These are phyloP conservation scores for Vinca minor DNA, from an alignment of 257 asterid species.

Conservation along the genomic window DNA sequence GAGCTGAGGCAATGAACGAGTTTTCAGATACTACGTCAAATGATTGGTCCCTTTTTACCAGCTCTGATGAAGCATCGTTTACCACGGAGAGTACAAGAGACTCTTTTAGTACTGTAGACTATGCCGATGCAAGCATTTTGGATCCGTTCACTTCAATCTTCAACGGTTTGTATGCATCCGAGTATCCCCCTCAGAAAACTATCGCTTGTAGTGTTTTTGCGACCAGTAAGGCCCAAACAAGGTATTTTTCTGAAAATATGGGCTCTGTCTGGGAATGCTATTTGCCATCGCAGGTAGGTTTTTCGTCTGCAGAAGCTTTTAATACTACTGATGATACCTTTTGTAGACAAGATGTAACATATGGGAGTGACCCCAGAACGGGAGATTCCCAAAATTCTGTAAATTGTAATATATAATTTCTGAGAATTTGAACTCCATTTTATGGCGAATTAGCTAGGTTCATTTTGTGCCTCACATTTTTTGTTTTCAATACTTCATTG, in stretches of 20 bases:
- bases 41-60: slow-evolving; percentile 61
- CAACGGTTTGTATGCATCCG: slow-evolving; percentile 33
- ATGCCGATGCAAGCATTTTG: slow-evolving; percentile 26
- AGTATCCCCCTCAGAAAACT: slow-evolving; percentile 30
- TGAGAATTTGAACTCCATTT: slow-evolving; percentile 17
- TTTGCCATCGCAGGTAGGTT: slow-evolving; percentile 4
- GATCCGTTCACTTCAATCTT: slow-evolving; percentile 50
- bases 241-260: slow-evolving; percentile 38
- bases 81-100: slow-evolving; percentile 82
- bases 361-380: slow-evolving; percentile 21
- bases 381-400: slow-evolving; percentile 26
- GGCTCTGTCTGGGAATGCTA: slow-evolving; percentile 30
- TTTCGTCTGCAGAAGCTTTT: slow-evolving; percentile 12
- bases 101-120: slow-evolving; percentile 64
- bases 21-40: slow-evolving; percentile 54
- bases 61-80: slow-evolving; percentile 81
- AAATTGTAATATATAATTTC: slow-evolving; percentile 24
- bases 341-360: slow-evolving; percentile 25
- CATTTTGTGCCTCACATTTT: slow-evolving; percentile 30
- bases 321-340: slow-evolving; percentile 14
- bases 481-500: slow-evolving; percentile 24
- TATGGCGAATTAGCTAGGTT: slow-evolving; percentile 24
- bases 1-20: slow-evolving; percentile 23
- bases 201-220: slow-evolving; percentile 43
- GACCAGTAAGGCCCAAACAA: slow-evolving; percentile 32